Conservation (phyloP, 192 early-diverging fungal species). For the Backusella circina region DNA sequence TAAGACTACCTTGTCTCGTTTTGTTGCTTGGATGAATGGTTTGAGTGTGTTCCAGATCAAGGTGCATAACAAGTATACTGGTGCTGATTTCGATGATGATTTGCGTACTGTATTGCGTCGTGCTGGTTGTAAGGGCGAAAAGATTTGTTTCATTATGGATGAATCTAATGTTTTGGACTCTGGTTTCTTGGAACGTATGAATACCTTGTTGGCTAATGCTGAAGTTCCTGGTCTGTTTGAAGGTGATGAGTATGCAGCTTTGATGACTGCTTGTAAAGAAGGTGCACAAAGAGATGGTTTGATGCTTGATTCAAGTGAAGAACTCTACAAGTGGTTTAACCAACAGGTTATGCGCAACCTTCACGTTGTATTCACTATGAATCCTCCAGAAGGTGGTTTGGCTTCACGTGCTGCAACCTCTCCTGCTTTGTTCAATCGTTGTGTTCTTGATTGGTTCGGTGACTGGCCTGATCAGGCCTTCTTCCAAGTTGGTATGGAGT, state of each 20-base stretch:
- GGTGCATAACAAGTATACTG: conserved; percentile 96
- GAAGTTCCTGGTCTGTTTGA: conserved; percentile 99
- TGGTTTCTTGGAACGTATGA: conserved; percentile 99
- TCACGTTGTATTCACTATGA: conserved; percentile 99
- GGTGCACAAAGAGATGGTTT: conserved; percentile 90
- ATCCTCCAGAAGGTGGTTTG: conserved; percentile 91
- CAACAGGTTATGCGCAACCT: conserved; percentile 94
- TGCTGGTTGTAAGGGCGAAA: conserved; percentile 95
- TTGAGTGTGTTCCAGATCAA: conserved; percentile 94
- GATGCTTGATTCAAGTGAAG: conserved; percentile 90
- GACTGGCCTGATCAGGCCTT: conserved; percentile 99
- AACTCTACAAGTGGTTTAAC: conserved; percentile 98
- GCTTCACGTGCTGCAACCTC: conserved; percentile 94
- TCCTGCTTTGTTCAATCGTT: conserved; percentile 99
- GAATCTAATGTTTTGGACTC: conserved; percentile 97
- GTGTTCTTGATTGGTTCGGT: conserved; percentile 99
- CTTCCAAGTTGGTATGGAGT: conserved; percentile 97
- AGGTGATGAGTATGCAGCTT: conserved; percentile 91
- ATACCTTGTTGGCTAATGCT: conserved; percentile 97
- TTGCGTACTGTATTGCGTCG: conserved; percentile 84
- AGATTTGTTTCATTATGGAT: conserved; percentile 97
- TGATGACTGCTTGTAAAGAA: conserved; percentile 96
- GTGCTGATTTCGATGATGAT: conserved; percentile 98
- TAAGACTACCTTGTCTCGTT: conserved; percentile 97
- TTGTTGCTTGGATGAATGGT: conserved; percentile 99